Conservation (phyloP, 805 yeast species). For the Pichia scutulata region DNA sequence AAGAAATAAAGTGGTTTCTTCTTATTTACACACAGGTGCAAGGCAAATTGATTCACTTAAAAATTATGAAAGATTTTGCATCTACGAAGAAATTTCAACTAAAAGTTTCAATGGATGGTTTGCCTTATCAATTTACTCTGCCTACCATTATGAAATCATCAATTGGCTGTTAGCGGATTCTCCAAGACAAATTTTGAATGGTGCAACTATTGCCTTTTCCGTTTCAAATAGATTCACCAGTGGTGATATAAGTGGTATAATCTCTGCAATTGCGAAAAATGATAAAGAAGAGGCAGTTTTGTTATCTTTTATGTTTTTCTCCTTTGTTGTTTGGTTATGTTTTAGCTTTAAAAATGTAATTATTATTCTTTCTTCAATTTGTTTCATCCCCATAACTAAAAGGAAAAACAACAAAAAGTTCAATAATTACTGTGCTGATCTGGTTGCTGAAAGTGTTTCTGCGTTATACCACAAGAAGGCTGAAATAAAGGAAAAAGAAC, state of each 20-base stretch:
- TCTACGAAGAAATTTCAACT: slow-evolving; percentile 58
- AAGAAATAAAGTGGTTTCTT: slow-evolving; percentile 58
- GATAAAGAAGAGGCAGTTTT: slow-evolving; percentile 64
- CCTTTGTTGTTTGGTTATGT: slow-evolving; percentile 65
- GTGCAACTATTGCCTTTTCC: slow-evolving; percentile 56
- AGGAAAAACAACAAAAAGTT: slow-evolving; percentile 10
- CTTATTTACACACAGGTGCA: slow-evolving; percentile 62
- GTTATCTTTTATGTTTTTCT: slow-evolving; percentile 65
- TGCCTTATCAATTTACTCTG: slow-evolving; percentile 56
- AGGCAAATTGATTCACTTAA: slow-evolving; percentile 47
- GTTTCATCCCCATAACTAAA: slow-evolving; percentile 14
- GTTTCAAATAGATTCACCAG: slow-evolving; percentile 36
- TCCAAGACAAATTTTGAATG: slow-evolving; percentile 82
- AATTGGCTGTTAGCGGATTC: slow-evolving; percentile 67
- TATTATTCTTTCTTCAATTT: slow-evolving; percentile 17
- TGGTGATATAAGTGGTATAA: slow-evolving; percentile 35
- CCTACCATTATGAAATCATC: slow-evolving; percentile 53
- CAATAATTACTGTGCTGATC: slow-evolving; percentile 17
- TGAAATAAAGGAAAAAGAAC: slow-evolving; percentile 14
- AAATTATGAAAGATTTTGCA: slow-evolving; percentile 61
- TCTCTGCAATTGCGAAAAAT: slow-evolving; percentile 49
- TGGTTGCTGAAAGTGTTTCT: slow-evolving; percentile 24
- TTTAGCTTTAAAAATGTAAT: slow-evolving; percentile 33
- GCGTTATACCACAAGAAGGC: slow-evolving; percentile 19
- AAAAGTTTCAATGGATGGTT: slow-evolving; percentile 63